phyloP scores from a whole-genome alignment of 192 early-diverging fungal species.

The Neocallimastix lanati region DNA sequence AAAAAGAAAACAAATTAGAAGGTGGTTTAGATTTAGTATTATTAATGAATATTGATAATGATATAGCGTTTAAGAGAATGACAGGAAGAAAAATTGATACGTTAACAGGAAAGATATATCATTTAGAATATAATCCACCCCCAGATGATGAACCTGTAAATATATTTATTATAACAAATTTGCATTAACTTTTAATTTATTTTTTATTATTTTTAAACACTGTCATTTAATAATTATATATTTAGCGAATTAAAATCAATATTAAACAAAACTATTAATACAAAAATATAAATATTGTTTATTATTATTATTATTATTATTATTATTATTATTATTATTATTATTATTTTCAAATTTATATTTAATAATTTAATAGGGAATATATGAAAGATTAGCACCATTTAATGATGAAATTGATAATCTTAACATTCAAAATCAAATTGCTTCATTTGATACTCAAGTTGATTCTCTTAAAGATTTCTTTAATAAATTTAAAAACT shows the following conservation, averaged over 20 bases:
- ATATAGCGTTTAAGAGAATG: slow-evolving; percentile 20
- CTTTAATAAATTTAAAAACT: slow-evolving; percentile 24
- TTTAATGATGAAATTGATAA: slow-evolving; percentile 15
- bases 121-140: slow-evolving; percentile 32
- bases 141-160: slow-evolving; percentile 21
- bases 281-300: too few species aligned
- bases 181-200: too few species aligned
- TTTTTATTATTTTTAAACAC: too few species aligned
- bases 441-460: slow-evolving; percentile 34
- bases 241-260: too few species aligned
- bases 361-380: too few species aligned
- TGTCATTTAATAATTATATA: too few species aligned
- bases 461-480: slow-evolving; percentile 32
- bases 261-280: too few species aligned
- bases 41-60: slow-evolving; percentile 28
- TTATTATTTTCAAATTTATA: too few species aligned
- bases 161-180: not conserved
- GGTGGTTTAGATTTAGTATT: slow-evolving; percentile 29
- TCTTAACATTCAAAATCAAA: slow-evolving; percentile 22
- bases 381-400: slow-evolving; percentile 16
- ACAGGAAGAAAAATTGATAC: slow-evolving; percentile 27
- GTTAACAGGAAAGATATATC: slow-evolving; percentile 22
- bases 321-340: too few species aligned
- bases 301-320: too few species aligned
- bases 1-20: slow-evolving; percentile 5